These are phyloP conservation scores for Carex parvula DNA, from an alignment of 176 grass and related monocot genomes.

Conservation along the genomic window DNA sequence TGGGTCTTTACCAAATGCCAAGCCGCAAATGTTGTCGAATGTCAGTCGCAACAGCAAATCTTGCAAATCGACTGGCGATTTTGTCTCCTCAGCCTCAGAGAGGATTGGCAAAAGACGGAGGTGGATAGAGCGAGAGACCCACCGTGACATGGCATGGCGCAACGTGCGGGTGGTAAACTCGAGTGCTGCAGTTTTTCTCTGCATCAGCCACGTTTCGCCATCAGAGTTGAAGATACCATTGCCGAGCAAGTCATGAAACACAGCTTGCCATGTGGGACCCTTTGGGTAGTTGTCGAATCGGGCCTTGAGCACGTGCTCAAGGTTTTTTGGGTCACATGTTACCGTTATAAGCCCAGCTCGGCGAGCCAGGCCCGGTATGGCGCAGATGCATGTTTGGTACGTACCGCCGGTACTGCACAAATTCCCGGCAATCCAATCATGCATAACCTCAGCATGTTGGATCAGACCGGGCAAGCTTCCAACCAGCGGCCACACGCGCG, in stretches of 20 bases:
- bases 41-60: constrained; percentile 90
- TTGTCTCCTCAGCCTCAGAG: constrained; percentile 12
- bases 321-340: constrained; percentile 77
- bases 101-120: constrained; percentile 68
- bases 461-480: constrained; percentile 81
- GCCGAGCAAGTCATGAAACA: constrained; percentile 83
- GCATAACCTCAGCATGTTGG: constrained; percentile 77
- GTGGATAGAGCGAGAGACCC: constrained; percentile 89
- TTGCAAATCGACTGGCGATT: constrained; percentile 53
- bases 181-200: constrained; percentile 92
- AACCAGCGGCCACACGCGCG: constrained; percentile 74
- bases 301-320: constrained; percentile 83
- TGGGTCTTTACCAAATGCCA: constrained; percentile 88
- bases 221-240: constrained; percentile 99
- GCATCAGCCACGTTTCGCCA: constrained; percentile 76
- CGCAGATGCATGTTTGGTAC: constrained; percentile 93
- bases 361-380: constrained; percentile 52
- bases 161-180: constrained; percentile 93
- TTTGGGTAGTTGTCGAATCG: constrained; percentile 98
- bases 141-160: constrained; percentile 82
- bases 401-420: constrained; percentile 49
- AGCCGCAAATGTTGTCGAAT: constrained; percentile 96
- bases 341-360: constrained; percentile 70
- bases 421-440: constrained; percentile 90
- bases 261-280: constrained; percentile 88